Conservation (phyloP, 129 eudicot species). For the Mikania micrantha region DNA sequence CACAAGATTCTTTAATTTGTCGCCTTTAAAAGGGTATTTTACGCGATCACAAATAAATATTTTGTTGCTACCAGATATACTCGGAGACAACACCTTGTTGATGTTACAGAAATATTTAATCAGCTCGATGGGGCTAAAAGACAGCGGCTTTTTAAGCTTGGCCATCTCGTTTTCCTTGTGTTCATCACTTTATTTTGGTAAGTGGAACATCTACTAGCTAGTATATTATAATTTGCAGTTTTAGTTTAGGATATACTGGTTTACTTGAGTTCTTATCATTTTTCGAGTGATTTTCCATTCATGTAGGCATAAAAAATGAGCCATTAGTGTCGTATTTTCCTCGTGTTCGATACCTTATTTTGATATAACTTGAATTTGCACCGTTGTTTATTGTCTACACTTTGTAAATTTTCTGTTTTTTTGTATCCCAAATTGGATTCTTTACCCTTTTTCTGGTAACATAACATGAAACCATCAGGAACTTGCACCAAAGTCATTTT, state of each 20-base stretch:
- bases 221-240: background rate
- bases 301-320: background rate
- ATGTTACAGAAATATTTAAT: constrained; percentile 83
- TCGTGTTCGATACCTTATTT: background rate
- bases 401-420: background rate
- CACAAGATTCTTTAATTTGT: too few species aligned
- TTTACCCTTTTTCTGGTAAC: background rate
- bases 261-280: background rate
- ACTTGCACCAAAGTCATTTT: background rate
- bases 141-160: constrained; percentile 66
- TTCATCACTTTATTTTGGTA: constrained; percentile 81
- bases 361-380: background rate
- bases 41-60: too few species aligned
- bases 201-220: background rate
- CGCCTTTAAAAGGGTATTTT: too few species aligned
- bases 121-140: constrained; percentile 66
- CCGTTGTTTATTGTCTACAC: background rate
- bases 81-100: constrained; percentile 56
- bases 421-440: background rate
- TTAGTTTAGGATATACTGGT: background rate
- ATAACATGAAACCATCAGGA: background rate
- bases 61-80: too few species aligned
- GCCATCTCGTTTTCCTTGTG: constrained; percentile 47
- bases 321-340: background rate
- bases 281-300: background rate